These are phyloP conservation scores for Fusarium neocosmosporiellum DNA, from an alignment of 2,329 filamentous ascomycete genomes.

Conservation along the genomic window DNA sequence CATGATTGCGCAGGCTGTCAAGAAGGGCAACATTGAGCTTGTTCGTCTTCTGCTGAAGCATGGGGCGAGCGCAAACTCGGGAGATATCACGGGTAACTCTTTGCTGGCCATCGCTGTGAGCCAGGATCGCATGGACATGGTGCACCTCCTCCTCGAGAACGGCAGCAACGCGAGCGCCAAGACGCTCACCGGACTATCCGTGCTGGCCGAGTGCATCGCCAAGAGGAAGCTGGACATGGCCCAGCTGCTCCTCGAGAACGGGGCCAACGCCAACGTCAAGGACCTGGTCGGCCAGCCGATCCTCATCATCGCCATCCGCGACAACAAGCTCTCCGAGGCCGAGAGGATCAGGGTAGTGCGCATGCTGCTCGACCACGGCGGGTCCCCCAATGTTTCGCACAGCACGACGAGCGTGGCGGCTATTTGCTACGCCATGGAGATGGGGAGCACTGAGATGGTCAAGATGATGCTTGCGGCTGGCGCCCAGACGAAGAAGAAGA, in stretches of 20 bases:
- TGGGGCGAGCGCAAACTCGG: slow-evolving; percentile 50
- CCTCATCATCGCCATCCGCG: slow-evolving; percentile 46
- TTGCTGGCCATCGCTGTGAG: slow-evolving; percentile 46
- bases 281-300: slow-evolving; percentile 48
- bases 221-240: slow-evolving; percentile 48
- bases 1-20: slow-evolving; percentile 43
- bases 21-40: slow-evolving; percentile 43
- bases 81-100: slow-evolving; percentile 45
- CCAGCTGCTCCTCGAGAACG: slow-evolving; percentile 47
- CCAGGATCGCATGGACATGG: slow-evolving; percentile 45
- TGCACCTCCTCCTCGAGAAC: slow-evolving; percentile 47
- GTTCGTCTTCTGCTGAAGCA: slow-evolving; percentile 45
- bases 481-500: slow-evolving; percentile 41
- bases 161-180: slow-evolving; percentile 48
- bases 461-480: slow-evolving; percentile 45
- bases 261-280: slow-evolving; percentile 48
- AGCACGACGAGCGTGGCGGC: slow-evolving; percentile 32
- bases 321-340: slow-evolving; percentile 37
- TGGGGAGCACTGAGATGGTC: slow-evolving; percentile 38
- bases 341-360: slow-evolving; percentile 44
- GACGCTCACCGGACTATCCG: slow-evolving; percentile 45
- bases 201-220: slow-evolving; percentile 49
- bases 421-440: slow-evolving; percentile 43
- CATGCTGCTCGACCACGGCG: slow-evolving; percentile 49
- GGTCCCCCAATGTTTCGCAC: slow-evolving; percentile 45